Evolutionary conservation across 2,329 filamentous ascomycete species (phyloP).

Genomic region (Alternaria conjuncta): DNA sequence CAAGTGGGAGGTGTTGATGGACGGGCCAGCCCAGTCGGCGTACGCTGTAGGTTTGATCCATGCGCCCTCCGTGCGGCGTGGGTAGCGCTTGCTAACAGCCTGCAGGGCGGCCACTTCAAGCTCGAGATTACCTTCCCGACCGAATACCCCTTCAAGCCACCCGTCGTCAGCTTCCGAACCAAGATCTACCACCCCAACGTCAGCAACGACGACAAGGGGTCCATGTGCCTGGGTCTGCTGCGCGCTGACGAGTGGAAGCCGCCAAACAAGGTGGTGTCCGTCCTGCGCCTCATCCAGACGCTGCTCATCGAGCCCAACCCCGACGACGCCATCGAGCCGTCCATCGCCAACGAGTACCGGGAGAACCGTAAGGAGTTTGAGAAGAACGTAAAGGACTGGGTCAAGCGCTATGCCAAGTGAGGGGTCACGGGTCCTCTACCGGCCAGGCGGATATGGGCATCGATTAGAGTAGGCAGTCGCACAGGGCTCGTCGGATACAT

Average conservation of each 20-base stretch:
- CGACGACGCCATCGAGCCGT: slow-evolving; percentile 85
- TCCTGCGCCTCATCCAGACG: slow-evolving; percentile 77
- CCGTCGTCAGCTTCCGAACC: slow-evolving; percentile 78
- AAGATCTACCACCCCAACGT: slow-evolving; percentile 97
- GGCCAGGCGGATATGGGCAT: slow-evolving; percentile 3
- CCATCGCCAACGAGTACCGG: slow-evolving; percentile 85
- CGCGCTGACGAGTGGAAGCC: slow-evolving; percentile 93
- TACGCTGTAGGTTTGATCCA: slow-evolving; percentile 62
- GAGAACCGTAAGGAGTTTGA: slow-evolving; percentile 72
- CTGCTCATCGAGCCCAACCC: slow-evolving; percentile 82
- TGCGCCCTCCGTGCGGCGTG: slow-evolving; percentile 1
- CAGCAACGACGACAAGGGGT: slow-evolving; percentile 82
- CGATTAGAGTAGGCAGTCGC: neutral
- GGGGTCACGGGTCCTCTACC: slow-evolving; percentile 1
- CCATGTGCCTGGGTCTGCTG: slow-evolving; percentile 84
- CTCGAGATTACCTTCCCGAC: slow-evolving; percentile 74
- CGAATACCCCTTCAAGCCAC: slow-evolving; percentile 91
- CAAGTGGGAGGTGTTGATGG: slow-evolving; percentile 71
- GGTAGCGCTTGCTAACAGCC: slow-evolving; percentile 13
- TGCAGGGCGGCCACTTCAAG: slow-evolving; percentile 73
- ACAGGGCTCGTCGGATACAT: slow-evolving; percentile 12
- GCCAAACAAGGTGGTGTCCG: slow-evolving; percentile 74
- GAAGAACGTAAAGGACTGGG: slow-evolving; percentile 76
- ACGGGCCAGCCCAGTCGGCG: slow-evolving; percentile 68
- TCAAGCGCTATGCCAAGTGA: slow-evolving; percentile 71